Base-by-base conservation (phyloP, 2,329 filamentous ascomycete genomes). In the Dendryphion nanum region DNA sequence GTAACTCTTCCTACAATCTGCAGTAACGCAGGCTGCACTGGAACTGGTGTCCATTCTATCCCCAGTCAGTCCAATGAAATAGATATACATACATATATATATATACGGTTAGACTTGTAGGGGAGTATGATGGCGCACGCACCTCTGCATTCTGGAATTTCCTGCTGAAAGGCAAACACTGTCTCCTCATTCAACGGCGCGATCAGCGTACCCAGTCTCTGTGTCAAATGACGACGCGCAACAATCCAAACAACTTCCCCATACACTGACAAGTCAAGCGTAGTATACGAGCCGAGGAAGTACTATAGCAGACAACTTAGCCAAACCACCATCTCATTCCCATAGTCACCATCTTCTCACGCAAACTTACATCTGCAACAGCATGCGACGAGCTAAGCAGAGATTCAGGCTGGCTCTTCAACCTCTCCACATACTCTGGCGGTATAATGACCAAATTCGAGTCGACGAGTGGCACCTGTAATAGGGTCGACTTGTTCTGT, bases 341-440 rank as follows among this genome's bases (percentile, higher is more conserved):
- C n/a, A n/a, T n/a, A n/a, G n/a, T n/a, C n/a, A n/a, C n/a, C n/a
- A n/a, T n/a, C n/a, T n/a, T n/a, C n/a, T n/a, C n/a, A n/a, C n/a
- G n/a, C n/a, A n/a, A n/a, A n/a, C n/a, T n/a, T n/a, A n/a, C n/a
- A n/a, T n/a, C 39, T 14, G 18, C 7, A 6, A 41, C 37, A 21
- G 51, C 44, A 18, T 41, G 23, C 3, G 47, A 51, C 12, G 44
- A 33, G 21, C 53, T 53, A n/a, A 52, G 24, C 5, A 38, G 35
- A 10, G 34, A 31, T 3, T 42, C 36, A 6, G 55, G 53, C 34
- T 55, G 26, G 18, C 19, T 35, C 18, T 44, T 45, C 18, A 59
- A 35, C 30, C 56, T 53, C 15, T 51, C 49, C 6, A 57, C 35
- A 34, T 51, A 59, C 31, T 47, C 46, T 20, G 48, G 48, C 7